phyloP scores from a whole-genome alignment of 2,329 filamentous ascomycete genomes.

The Penicillium sp. region DNA sequence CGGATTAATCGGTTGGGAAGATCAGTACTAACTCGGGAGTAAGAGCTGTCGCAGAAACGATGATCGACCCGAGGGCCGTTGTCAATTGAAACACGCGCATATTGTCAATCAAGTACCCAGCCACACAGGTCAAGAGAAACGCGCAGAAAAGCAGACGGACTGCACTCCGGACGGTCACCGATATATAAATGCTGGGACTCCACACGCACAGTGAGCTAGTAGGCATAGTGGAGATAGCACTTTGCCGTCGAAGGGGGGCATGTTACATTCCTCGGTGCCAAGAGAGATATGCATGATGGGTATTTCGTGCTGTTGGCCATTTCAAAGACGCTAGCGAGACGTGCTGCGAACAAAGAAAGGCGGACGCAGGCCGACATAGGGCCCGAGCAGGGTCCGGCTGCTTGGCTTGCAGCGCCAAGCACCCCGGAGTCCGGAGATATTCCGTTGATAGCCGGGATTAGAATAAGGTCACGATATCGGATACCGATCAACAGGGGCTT shows the following conservation, averaged over 20 bases:
- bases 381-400: neutral
- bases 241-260: constrained; percentile 10
- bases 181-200: neutral
- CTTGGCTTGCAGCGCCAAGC: constrained; percentile 21
- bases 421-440: constrained; percentile 2
- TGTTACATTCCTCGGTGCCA: constrained; percentile 15
- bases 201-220: neutral
- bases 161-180: neutral
- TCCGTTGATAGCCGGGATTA: constrained; percentile 10
- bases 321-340: neutral
- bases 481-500: neutral
- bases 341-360: constrained; percentile 6
- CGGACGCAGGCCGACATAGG: neutral
- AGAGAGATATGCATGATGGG: constrained; percentile 13
- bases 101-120: constrained; percentile 5
- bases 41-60: constrained; percentile 20
- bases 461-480: neutral
- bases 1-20: neutral
- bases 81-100: constrained; percentile 24
- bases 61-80: constrained; percentile 19
- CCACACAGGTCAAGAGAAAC: constrained; percentile 1
- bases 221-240: neutral
- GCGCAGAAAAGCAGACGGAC: neutral
- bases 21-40: constrained; percentile 24
- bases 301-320: neutral